Base-by-base conservation (phyloP, 306 rosid genomes). In the Macrotyloma uniflorum region DNA sequence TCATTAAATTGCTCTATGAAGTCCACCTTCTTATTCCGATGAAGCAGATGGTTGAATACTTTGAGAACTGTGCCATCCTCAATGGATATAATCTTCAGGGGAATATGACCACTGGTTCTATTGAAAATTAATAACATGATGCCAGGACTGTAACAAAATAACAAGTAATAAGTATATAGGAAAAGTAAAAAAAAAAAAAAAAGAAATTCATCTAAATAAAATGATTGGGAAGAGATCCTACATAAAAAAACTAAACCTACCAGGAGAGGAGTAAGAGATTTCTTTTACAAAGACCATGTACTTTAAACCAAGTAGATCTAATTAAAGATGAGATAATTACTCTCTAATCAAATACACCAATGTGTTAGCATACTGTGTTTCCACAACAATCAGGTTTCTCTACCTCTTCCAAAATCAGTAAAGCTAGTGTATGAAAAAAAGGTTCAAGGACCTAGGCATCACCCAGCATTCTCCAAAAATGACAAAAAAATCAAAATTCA, bases 1-100 rank as follows among this genome's bases (percentile, higher is more conserved):
- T 93, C 98, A 67, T 93, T 93, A 86, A 93, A 93, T 77, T 91
- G 98, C 80, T 93, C 98, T n/a, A 93, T 93, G 87, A 93, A 93
- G 83, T 93, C 98, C 78, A 93, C 93, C 79, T 93, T 93, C 86
- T 88, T 93, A 83, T 90, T 93, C 75, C 97, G 92, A 80, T 91
- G 96, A 49, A 93, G 98, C 30, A 91, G 87, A 79, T 91, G 97
- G 70, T 90, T 90, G 86, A 93, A 93, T 40, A 95, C 72, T 86
- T 93, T 93, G 65, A 93, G 93, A 79, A 93, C 98, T 45, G 97
- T 90, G 70, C 98, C 97, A 79, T 93, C 98, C 87, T 93, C 97
- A 38, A 93, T 93, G 30, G 98, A 93, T 58, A 93, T 86, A 80
- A 93, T 93, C 85, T 91, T 85, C 14, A 93, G 98, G 79, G 97